Evolutionary conservation across 306 rosid species (phyloP).

Genomic region (Lithocarpus polystachyus): DNA sequence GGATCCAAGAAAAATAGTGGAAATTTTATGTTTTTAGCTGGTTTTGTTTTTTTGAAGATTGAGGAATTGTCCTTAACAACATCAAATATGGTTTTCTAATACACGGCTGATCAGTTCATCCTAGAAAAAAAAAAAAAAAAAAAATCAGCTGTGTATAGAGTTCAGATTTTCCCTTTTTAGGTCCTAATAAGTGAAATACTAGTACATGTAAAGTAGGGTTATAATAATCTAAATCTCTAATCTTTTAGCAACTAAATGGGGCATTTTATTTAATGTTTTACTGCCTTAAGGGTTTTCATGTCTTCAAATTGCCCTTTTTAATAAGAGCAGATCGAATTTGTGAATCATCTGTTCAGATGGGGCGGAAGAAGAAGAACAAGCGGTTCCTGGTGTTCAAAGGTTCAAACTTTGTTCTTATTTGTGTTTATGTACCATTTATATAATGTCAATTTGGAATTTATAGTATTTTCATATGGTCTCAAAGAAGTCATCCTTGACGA

Average conservation of each 20-base stretch:
- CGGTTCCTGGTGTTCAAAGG: neutral
- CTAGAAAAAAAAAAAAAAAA: too few relatives aligned
- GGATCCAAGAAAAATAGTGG: neutral
- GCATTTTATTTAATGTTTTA: neutral
- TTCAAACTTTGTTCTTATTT: neutral
- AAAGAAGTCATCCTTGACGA: too few relatives aligned
- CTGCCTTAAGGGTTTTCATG: neutral
- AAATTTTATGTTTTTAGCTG: neutral
- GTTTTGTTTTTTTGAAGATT: neutral
- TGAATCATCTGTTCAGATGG: neutral
- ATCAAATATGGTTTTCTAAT: neutral
- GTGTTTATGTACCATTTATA: neutral
- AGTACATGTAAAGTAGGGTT: neutral
- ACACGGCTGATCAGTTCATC: neutral
- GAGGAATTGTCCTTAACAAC: neutral
- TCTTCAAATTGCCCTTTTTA: neutral
- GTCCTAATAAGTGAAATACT: neutral
- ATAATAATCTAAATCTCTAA: neutral
- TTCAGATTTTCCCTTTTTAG: neutral
- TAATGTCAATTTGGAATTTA: neutral
- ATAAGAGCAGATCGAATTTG: neutral
- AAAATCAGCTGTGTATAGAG: too few relatives aligned
- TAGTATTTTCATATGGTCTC: neutral
- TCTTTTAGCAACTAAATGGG: neutral
- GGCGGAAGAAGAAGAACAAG: constrained; percentile 1